Percentiles rank a stretch among this genome's conserved stretches.
These are phyloP conservation scores for Lactifluus volemus DNA, from an alignment of 768 basidiomycete species.

Conservation along the genomic window DNA sequence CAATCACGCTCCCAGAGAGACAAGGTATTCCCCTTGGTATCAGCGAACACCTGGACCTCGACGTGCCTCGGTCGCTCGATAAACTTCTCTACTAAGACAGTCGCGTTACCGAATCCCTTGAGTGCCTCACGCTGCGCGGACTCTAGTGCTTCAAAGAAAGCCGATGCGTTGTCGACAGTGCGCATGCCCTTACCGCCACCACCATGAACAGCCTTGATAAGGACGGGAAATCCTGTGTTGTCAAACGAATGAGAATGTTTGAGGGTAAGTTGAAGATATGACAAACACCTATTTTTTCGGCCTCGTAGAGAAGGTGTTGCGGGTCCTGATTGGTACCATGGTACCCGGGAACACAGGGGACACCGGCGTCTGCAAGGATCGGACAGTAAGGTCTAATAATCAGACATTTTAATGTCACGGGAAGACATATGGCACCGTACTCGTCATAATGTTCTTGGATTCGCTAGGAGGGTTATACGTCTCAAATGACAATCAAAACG, in stretches of 20 bases:
- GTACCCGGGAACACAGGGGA: conserved; percentile 92
- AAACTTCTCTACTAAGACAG: conserved; percentile 84
- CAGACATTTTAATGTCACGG: neutral
- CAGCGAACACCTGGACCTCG: conserved; percentile 93
- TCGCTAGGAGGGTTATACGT: conserved; percentile 41
- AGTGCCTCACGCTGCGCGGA: conserved; percentile 86
- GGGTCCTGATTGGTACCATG: conserved; percentile 79
- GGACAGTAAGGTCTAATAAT: neutral
- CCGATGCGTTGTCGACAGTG: conserved; percentile 53
- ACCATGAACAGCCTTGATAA: conserved; percentile 95
- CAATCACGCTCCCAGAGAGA: conserved; percentile 96
- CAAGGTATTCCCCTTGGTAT: conserved; percentile 69
- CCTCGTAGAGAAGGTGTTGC: conserved; percentile 55
- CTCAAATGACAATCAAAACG: neutral
- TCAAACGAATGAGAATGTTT: neutral
- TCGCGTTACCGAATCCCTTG: conserved; percentile 82
- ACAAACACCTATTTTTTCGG: conserved; percentile 57
- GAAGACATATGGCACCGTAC: conserved; percentile 30
- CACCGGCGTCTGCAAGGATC: conserved; percentile 55
- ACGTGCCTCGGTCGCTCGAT: conserved; percentile 83
- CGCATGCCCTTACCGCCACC: conserved; percentile 97
- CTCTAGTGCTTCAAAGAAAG: conserved; percentile 71
- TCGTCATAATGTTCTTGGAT: conserved; percentile 91
- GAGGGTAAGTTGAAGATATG: neutral
- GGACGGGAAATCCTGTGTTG: conserved; percentile 66